These are phyloP conservation scores for Paraconiothyrium sp. DNA, from an alignment of 2,329 filamentous ascomycete species.

Conservation along the genomic window DNA sequence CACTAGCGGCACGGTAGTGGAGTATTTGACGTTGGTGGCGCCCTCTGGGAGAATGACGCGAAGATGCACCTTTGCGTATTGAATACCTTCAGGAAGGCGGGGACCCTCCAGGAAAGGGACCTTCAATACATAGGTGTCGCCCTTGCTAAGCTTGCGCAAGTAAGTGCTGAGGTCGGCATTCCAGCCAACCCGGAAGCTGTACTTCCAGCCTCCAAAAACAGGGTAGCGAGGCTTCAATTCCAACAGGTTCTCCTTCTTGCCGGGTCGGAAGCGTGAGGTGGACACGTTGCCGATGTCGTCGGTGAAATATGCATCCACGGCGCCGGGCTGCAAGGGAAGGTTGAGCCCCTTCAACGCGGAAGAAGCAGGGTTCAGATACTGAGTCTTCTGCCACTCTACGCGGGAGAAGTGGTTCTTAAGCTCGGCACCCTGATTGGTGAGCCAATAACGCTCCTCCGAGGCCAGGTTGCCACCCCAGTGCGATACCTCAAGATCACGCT, in stretches of 20 bases:
- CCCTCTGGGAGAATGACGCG: slow-evolving; percentile 91
- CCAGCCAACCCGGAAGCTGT: slow-evolving; percentile 96
- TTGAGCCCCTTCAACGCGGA: slow-evolving; percentile 83
- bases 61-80: slow-evolving; percentile 82
- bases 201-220: slow-evolving; percentile 98
- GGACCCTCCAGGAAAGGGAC: slow-evolving; percentile 94
- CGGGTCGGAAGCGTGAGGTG: slow-evolving; percentile 85
- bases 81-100: slow-evolving; percentile 82
- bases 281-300: slow-evolving; percentile 98
- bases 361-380: slow-evolving; percentile 78
- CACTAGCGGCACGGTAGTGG: slow-evolving; percentile 76
- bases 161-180: slow-evolving; percentile 84
- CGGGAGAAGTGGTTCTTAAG: slow-evolving; percentile 63
- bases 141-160: slow-evolving; percentile 70
- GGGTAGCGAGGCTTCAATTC: slow-evolving; percentile 95
- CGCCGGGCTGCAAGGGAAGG: slow-evolving; percentile 81
- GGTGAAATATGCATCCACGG: slow-evolving; percentile 89
- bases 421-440: slow-evolving; percentile 86
- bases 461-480: slow-evolving; percentile 98
- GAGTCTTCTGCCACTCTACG: slow-evolving; percentile 57
- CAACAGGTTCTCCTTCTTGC: slow-evolving; percentile 79
- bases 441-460: slow-evolving; percentile 90
- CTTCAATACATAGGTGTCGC: slow-evolving; percentile 82
- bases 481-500: slow-evolving; percentile 93
- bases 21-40: slow-evolving; percentile 82